Evolutionary conservation across 1,139 yeast genomes (phyloP).

Genomic region (Lodderomyces elongisporus): DNA sequence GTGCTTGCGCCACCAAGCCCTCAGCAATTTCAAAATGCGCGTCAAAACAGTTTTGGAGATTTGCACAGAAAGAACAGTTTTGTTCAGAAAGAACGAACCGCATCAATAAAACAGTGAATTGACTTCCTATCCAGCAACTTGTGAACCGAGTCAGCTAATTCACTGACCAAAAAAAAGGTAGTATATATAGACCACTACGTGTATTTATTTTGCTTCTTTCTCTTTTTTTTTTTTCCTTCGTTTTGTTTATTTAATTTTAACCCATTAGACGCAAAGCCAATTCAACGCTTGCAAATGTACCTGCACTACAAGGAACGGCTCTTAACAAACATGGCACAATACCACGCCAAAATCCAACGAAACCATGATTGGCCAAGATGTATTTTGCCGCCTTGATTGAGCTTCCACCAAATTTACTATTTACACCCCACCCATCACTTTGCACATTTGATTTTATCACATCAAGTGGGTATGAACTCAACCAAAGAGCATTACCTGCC

Average conservation of each 20-base stretch:
- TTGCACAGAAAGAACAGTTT: conserved; percentile 17
- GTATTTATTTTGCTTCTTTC: not conserved
- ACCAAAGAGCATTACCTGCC: conserved; percentile 73
- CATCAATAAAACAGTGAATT: conserved; percentile 3
- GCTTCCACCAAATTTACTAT: conserved; percentile 42
- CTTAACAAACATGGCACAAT: conserved; percentile 63
- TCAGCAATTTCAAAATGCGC: not conserved
- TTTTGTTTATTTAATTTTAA: too few species aligned
- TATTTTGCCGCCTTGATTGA: conserved; percentile 41
- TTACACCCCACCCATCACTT: conserved; percentile 52
- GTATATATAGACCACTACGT: not conserved
- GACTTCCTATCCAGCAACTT: too few species aligned
- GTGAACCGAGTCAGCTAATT: too few species aligned
- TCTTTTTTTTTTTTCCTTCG: not conserved
- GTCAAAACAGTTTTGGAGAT: conserved; percentile 9
- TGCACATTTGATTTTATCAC: conserved; percentile 69
- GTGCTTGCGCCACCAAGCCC: conserved; percentile 1
- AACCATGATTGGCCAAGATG: conserved; percentile 45
- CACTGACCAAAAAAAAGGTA: too few species aligned
- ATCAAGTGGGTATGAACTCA: conserved; percentile 66
- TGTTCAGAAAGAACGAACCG: conserved; percentile 10
- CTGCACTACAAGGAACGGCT: conserved; percentile 73
- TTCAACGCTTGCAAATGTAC: conserved; percentile 76
- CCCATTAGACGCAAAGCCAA: conserved; percentile 57
- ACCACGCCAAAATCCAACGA: conserved; percentile 67